Base-by-base conservation (phyloP, 1,284 basidiomycete genomes). In the Irpex rosettiformis region DNA sequence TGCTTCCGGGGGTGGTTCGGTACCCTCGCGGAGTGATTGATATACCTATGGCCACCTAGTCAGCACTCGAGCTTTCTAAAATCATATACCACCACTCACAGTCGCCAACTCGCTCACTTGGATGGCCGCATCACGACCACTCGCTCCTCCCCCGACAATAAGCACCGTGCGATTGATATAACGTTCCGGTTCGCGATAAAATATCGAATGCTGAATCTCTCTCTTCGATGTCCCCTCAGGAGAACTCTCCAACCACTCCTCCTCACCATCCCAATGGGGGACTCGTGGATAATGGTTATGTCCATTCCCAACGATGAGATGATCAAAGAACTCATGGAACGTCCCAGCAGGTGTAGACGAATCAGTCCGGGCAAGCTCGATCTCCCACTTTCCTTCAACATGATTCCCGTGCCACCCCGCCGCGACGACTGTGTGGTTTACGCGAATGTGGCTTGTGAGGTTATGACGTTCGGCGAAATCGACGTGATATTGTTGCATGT, bases 251-350 rank as follows among this genome's bases (percentile, higher is more conserved):
- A 82, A 63, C 83, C 83, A 84, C 3, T 71, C 72, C 3, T 79
- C 73, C 52, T 79, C 75, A 0, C 82, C 83, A 11, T 65, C 67
- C 73, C 80, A 83, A 3, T 62, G 61, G 1, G 77, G 77, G 3
- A 77, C 70, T 16, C 73, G 71, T 1, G 84, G 83, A 61, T 79
- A 75, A 62, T 81, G 81, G 60, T 83, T 78, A 61, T 83, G 80
- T 3, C 83, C 84, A 29, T 71, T 78, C 27, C 80, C 81, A 25
- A 83, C 75, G 42, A 85, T 71, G 29, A 85, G 71, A 64, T 85
- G 82, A 62, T 84, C 78, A 61, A 80, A 81, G 1, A 65, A 61
- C 21, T 58, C 56, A 54, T 47, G 58, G 10, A 61, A 30, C 4
- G 60, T 52, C 27, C 61, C 53, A 30, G 11, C 45, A 21, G 11